Percentiles rank a stretch among this genome's conserved stretches.
Evolutionary conservation across 2,329 filamentous ascomycete genomes (phyloP).

Genomic region (Colletotrichum agaves): DNA sequence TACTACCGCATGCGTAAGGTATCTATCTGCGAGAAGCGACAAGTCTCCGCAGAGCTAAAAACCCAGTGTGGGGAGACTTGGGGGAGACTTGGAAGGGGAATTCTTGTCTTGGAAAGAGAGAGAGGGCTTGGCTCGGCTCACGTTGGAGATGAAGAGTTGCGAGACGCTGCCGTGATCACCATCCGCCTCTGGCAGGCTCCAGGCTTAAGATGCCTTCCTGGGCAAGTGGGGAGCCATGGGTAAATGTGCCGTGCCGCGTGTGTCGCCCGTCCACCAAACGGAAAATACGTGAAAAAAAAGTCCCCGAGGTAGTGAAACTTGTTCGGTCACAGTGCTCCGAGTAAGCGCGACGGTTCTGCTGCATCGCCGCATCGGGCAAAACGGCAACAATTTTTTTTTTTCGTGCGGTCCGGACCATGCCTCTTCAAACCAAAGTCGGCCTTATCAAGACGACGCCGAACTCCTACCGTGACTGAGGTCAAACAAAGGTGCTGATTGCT

Average conservation of each 20-base stretch:
- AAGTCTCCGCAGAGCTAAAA: slow-evolving; percentile 11
- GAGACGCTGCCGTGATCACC: slow-evolving; percentile 8
- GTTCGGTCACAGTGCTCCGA: background rate
- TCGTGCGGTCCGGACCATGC: background rate
- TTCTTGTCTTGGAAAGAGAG: background rate
- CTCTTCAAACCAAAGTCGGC: too few relatives aligned
- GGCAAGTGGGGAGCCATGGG: background rate
- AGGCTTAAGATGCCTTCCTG: slow-evolving; percentile 12
- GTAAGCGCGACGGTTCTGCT: background rate
- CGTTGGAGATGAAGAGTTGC: background rate
- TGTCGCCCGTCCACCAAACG: background rate
- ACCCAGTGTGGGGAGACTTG: slow-evolving; percentile 3
- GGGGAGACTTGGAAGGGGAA: background rate
- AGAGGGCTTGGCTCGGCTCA: background rate
- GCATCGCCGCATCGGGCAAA: background rate
- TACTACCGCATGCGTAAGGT: background rate
- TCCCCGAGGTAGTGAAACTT: slow-evolving; percentile 1
- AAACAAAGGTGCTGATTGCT: too few relatives aligned
- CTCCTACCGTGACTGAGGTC: too few relatives aligned
- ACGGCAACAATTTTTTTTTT: background rate
- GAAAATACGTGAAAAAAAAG: background rate
- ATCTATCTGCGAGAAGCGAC: background rate
- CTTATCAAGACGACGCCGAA: too few relatives aligned
- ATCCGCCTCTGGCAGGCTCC: slow-evolving; percentile 2
- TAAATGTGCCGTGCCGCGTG: slow-evolving; percentile 8